Base-by-base conservation (phyloP, 2,329 filamentous ascomycete species). In the Aureobasidium sp. region DNA sequence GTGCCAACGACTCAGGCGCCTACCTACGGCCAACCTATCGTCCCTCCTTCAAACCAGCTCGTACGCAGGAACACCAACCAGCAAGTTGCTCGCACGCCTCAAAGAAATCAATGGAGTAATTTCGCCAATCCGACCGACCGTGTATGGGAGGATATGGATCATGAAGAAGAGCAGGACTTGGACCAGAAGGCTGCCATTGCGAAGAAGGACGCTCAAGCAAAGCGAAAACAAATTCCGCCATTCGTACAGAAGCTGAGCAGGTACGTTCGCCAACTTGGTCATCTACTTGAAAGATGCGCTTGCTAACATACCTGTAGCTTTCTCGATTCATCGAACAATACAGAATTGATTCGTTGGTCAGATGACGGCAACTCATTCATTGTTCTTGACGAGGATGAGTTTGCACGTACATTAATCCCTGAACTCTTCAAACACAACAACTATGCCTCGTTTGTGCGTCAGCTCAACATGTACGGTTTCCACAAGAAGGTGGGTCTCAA, bases 171-270 rank as follows among this genome's bases (percentile, higher is more conserved):
- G 64, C 88, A 92, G 65, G 81, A 89, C 61, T 77, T 97, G 64
- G 91, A 96, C 71, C 85, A 88, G 72, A 86, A 86, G 75, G 92
- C 91, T 26, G 82, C 87, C 66, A 79, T 88, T 65, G 91, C 91
- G 9, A 96, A 95, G 78, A 85, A 87, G 71, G 94, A 97, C 63
- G 88, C 92, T 0, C 89, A 92, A 72, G 83, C 87, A 17, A 97
- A 96, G 75, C 82, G 92, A 69, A 97, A 97, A 76, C 90, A 95
- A 70, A 97, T 99, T 12, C 93, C 94, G 0, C 93, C 94, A 0
- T 99, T 99, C 79, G 92, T 99, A 47, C 92, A 97, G 75, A 99
- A 99, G 73, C 78, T 99, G 61, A 96, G 91, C 85, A 97, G 93
- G 93, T 95, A 79, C 77, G 84, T 71, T 48, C 39, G 41, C 34